Percentiles rank a stretch among this genome's conserved stretches.
phyloP scores from a whole-genome alignment of 2,329 filamentous ascomycete species.

The Diaporthe longicolla region DNA sequence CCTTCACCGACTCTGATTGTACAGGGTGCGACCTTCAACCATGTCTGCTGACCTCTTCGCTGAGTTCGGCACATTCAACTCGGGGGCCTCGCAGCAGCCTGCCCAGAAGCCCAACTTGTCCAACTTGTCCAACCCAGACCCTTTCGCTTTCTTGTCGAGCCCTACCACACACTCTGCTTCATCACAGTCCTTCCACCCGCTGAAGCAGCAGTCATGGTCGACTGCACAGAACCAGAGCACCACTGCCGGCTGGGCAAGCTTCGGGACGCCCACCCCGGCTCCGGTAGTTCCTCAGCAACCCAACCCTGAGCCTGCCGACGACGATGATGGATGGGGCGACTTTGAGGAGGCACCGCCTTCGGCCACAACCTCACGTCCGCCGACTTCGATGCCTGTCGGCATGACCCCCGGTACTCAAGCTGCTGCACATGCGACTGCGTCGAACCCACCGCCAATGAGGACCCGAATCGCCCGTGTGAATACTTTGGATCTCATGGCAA shows the following conservation, averaged over 20 bases:
- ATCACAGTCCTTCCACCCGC: conserved; percentile 39
- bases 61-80: conserved; percentile 69
- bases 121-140: conserved; percentile 46
- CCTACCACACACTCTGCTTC: conserved; percentile 42
- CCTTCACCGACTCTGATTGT: conserved; percentile 18
- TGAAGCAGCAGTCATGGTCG: conserved; percentile 45
- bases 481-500: conserved; percentile 68
- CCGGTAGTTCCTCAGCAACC: conserved; percentile 28
- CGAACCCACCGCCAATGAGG: conserved; percentile 28
- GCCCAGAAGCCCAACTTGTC: conserved; percentile 39
- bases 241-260: conserved; percentile 45
- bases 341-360: conserved; percentile 70
- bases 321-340: conserved; percentile 77
- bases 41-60: conserved; percentile 79
- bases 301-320: conserved; percentile 50
- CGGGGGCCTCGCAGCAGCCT: conserved; percentile 48
- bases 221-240: conserved; percentile 45
- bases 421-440: conserved; percentile 32
- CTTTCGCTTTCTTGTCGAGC: conserved; percentile 51
- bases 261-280: conserved; percentile 32
- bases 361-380: conserved; percentile 41
- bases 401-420: conserved; percentile 21
- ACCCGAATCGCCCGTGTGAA: conserved; percentile 60
- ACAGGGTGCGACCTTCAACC: conserved; percentile 38
- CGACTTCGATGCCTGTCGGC: conserved; percentile 25